Conservation (phyloP, 345 rosid species). For the Camelina sativa region DNA sequence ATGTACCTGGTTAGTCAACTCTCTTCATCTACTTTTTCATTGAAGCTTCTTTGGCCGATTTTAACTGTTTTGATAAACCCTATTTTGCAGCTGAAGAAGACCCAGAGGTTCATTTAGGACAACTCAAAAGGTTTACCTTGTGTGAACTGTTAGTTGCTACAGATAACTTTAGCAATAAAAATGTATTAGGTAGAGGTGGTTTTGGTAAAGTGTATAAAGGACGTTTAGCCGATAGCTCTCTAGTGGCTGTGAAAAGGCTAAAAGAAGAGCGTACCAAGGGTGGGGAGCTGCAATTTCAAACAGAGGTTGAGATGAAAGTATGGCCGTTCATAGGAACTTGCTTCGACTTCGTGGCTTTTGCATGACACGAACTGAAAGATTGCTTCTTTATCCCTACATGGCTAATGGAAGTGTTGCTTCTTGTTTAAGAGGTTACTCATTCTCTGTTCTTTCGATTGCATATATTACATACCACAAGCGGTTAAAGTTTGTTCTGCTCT, state of each 20-base stretch:
- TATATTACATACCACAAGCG: not conserved
- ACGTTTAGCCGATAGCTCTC: constrained; percentile 72
- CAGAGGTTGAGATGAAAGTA: constrained; percentile 92
- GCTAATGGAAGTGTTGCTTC: constrained; percentile 95
- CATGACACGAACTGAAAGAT: constrained; percentile 92
- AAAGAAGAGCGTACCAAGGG: constrained; percentile 89
- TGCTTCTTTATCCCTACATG: constrained; percentile 92
- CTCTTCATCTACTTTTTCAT: not conserved
- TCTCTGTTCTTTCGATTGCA: not conserved
- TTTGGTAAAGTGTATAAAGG: constrained; percentile 94
- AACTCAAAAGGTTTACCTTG: constrained; percentile 81
- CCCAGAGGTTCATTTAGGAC: constrained; percentile 92
- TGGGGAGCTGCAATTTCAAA: constrained; percentile 91
- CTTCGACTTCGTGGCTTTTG: constrained; percentile 91
- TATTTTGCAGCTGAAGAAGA: constrained; percentile 81
- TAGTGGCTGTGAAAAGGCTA: constrained; percentile 87
- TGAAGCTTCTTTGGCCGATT: constrained; percentile 19
- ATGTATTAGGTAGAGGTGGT: constrained; percentile 85
- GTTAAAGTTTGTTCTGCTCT: not conserved
- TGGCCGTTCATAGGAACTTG: constrained; percentile 93
- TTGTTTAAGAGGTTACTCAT: constrained; percentile 74
- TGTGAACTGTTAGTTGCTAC: constrained; percentile 89
- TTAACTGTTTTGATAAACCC: not conserved
- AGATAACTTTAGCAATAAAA: constrained; percentile 71
- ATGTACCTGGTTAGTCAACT: constrained; percentile 77